These are phyloP conservation scores for Metschnikowia picachoensis DNA, from an alignment of 805 yeast species.

Conservation along the genomic window DNA sequence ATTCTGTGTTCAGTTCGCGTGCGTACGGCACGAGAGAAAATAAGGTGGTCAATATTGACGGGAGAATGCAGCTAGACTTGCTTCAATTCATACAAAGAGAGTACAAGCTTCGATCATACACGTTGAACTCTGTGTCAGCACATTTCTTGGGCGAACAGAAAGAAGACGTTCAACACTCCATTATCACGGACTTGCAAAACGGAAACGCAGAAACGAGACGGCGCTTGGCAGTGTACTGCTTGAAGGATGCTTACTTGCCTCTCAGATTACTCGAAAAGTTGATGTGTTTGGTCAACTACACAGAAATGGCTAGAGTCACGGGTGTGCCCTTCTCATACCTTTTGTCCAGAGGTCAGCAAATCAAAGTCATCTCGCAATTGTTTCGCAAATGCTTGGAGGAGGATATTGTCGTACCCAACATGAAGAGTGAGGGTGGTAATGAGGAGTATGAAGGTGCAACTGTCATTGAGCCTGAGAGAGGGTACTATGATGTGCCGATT, in stretches of 20 bases:
- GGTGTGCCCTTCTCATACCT: conserved; percentile 96
- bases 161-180: conserved; percentile 97
- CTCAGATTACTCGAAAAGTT: conserved; percentile 82
- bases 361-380: conserved; percentile 92
- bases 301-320: conserved; percentile 99
- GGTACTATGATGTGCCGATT: conserved; percentile 94
- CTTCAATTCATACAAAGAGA: conserved; percentile 93
- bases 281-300: conserved; percentile 94
- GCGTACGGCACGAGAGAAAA: conserved; percentile 97
- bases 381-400: conserved; percentile 88
- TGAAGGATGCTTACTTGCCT: conserved; percentile 94
- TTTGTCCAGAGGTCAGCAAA: conserved; percentile 92
- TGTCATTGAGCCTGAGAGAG: conserved; percentile 93
- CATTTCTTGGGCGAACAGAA: conserved; percentile 92
- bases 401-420: conserved; percentile 85
- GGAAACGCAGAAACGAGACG: conserved; percentile 91
- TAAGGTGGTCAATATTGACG: conserved; percentile 88
- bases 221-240: conserved; percentile 92
- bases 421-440: conserved; percentile 72
- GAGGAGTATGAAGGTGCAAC: conserved; percentile 99
- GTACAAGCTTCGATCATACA: conserved; percentile 89
- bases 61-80: conserved; percentile 91
- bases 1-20: conserved; percentile 81
- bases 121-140: conserved; percentile 92
- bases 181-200: conserved; percentile 89